phyloP scores from a whole-genome alignment of 208 protist genomes.

The Acanthamoeba culbertsoni region DNA sequence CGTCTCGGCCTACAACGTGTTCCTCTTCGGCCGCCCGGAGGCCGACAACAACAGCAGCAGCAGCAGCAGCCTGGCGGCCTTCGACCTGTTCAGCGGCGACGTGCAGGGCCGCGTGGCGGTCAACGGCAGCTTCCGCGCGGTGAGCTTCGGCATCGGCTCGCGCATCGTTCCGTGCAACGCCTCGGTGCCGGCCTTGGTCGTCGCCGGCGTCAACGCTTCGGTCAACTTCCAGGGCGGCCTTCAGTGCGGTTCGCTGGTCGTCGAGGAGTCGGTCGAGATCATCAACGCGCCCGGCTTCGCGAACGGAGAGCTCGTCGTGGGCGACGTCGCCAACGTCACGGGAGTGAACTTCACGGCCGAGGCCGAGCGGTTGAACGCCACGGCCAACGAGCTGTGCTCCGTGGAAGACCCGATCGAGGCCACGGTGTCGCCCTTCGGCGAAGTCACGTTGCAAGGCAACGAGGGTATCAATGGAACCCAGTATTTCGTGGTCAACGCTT shows the following conservation, averaged over 20 bases:
- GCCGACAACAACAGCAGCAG: background rate
- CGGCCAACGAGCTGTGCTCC: background rate
- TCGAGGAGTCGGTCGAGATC: background rate
- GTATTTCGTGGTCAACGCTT: background rate
- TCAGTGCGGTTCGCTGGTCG: background rate
- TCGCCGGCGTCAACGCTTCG: background rate
- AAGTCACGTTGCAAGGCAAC: background rate
- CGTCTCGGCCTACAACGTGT: background rate
- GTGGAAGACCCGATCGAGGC: background rate
- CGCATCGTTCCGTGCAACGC: background rate
- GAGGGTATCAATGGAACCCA: background rate
- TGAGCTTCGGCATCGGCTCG: background rate
- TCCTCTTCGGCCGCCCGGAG: background rate
- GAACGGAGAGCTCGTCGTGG: background rate
- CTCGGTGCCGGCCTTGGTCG: background rate
- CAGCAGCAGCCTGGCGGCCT: no score
- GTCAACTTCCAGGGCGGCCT: background rate
- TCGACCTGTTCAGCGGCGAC: background rate
- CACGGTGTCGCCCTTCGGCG: background rate
- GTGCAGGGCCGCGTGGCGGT: background rate
- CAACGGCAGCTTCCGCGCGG: background rate
- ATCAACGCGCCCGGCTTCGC: background rate
- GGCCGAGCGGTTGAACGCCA: background rate
- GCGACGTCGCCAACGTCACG: background rate
- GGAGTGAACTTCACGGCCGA: background rate